Evolutionary conservation across 1,284 basidiomycete genomes (phyloP).

Genomic region (Gomphus sp.): DNA sequence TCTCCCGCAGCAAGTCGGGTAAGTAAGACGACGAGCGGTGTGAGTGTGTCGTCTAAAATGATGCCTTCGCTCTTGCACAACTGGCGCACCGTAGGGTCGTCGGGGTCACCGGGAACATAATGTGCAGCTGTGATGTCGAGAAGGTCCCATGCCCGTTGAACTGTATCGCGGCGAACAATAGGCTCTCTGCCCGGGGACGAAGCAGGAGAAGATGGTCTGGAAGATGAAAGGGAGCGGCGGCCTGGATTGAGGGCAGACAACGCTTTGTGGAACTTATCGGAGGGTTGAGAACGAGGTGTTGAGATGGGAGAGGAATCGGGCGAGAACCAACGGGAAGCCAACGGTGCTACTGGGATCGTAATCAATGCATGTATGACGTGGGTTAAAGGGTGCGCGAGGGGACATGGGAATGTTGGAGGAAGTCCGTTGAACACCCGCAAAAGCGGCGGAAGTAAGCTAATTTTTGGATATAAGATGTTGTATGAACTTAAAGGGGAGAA

Average conservation of each 20-base stretch:
- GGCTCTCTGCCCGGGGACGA: constrained; percentile 21
- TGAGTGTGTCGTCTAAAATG: constrained; percentile 63
- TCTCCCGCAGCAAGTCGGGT: constrained; percentile 60
- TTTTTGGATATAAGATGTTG: constrained; percentile 26
- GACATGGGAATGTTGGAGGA: constrained; percentile 48
- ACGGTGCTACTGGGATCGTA: constrained; percentile 51
- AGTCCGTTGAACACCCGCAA: constrained; percentile 44
- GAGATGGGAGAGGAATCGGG: constrained; percentile 22
- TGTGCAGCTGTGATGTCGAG: constrained; percentile 52
- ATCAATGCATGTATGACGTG: constrained; percentile 70
- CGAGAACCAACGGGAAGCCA: constrained; percentile 18
- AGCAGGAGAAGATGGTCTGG: constrained; percentile 33
- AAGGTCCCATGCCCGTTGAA: constrained; percentile 55
- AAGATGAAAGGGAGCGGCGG: constrained; percentile 45
- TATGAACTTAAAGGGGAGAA: constrained; percentile 34
- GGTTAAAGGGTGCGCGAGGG: constrained; percentile 57
- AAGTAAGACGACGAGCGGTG: constrained; percentile 68
- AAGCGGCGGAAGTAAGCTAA: constrained; percentile 16
- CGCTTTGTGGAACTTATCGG: constrained; percentile 43
- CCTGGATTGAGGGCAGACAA: constrained; percentile 48
- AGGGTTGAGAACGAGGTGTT: constrained; percentile 17
- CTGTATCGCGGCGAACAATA: constrained; percentile 35
- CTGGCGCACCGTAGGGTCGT: constrained; percentile 49
- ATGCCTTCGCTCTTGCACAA: constrained; percentile 36
- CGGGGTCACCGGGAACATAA: constrained; percentile 64